Evolutionary conservation across 805 yeast species (phyloP).

Genomic region (Ogataea trehaloabstinens): DNA sequence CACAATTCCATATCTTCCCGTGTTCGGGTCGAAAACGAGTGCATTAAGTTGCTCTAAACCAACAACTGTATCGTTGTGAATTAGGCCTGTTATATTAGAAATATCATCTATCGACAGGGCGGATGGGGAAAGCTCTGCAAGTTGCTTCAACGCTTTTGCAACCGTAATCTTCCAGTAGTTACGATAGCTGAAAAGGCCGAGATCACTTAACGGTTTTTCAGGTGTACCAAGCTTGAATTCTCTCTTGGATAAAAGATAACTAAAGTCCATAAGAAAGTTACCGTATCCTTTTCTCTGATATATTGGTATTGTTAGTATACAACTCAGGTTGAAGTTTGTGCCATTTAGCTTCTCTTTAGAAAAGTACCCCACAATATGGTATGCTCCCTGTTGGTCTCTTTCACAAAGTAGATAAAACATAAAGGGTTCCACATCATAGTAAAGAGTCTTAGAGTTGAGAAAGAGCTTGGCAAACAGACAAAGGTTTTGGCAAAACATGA

Average conservation of each 20-base stretch:
- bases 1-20: slow-evolving; percentile 50
- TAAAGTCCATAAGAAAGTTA: slow-evolving; percentile 80
- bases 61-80: slow-evolving; percentile 78
- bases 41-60: slow-evolving; percentile 78
- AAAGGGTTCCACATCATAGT: slow-evolving; percentile 95
- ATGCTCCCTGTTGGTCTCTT: slow-evolving; percentile 43
- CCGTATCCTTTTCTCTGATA: slow-evolving; percentile 91
- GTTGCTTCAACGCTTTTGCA: slow-evolving; percentile 43
- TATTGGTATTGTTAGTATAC: slow-evolving; percentile 86
- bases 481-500: slow-evolving; percentile 81
- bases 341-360: slow-evolving; percentile 80
- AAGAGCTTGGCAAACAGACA: slow-evolving; percentile 88
- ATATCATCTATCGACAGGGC: slow-evolving; percentile 58
- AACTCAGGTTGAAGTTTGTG: slow-evolving; percentile 80
- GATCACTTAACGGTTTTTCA: slow-evolving; percentile 86
- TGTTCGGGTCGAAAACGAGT: slow-evolving; percentile 45
- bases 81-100: slow-evolving; percentile 78
- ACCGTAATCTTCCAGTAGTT: slow-evolving; percentile 79
- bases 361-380: slow-evolving; percentile 91
- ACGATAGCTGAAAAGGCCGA: slow-evolving; percentile 82
- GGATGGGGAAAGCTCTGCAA: slow-evolving; percentile 3
- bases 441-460: slow-evolving; percentile 85
- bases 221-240: slow-evolving; percentile 89
- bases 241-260: slow-evolving; percentile 71
- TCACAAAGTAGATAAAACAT: slow-evolving; percentile 84